phyloP scores from a whole-genome alignment of 225 moss, liverwort and hornwort species.

The Neckera pumila region DNA sequence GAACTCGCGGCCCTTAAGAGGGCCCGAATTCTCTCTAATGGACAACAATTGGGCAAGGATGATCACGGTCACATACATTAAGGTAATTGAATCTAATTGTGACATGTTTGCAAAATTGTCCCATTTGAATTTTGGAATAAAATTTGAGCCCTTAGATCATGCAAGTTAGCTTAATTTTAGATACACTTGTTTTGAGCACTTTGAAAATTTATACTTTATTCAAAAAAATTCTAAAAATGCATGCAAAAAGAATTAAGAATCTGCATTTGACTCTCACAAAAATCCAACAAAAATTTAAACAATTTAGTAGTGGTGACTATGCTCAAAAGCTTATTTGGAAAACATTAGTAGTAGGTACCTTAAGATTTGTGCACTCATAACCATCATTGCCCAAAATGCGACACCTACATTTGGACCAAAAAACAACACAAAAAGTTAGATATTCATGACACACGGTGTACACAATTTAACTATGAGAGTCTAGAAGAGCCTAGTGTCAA shows the following conservation, averaged over 20 bases:
- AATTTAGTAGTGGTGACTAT: not conserved
- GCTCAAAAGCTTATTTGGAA: not conserved
- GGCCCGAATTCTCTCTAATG: too few species aligned
- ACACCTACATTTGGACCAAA: not conserved
- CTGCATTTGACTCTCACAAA: not conserved
- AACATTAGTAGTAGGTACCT: not conserved
- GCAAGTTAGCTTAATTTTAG: not conserved
- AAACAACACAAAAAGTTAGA: not conserved
- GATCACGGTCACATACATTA: not conserved
- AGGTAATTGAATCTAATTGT: not conserved
- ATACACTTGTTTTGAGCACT: not conserved
- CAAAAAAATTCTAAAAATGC: not conserved
- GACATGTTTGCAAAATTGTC: not conserved
- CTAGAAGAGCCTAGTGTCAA: not conserved
- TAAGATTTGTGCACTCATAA: not conserved
- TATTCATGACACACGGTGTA: not conserved
- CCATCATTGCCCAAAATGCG: not conserved
- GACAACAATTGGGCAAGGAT: not conserved
- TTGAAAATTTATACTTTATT: not conserved
- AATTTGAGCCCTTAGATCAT: not conserved
- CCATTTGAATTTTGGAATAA: not conserved
- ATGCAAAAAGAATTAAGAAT: not conserved
- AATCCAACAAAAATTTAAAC: not conserved
- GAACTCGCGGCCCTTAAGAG: too few species aligned
- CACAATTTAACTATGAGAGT: not conserved